Evolutionary conservation across 108 stramenopile species (phyloP).

Genomic region (Nannochloropsis gaditana): DNA sequence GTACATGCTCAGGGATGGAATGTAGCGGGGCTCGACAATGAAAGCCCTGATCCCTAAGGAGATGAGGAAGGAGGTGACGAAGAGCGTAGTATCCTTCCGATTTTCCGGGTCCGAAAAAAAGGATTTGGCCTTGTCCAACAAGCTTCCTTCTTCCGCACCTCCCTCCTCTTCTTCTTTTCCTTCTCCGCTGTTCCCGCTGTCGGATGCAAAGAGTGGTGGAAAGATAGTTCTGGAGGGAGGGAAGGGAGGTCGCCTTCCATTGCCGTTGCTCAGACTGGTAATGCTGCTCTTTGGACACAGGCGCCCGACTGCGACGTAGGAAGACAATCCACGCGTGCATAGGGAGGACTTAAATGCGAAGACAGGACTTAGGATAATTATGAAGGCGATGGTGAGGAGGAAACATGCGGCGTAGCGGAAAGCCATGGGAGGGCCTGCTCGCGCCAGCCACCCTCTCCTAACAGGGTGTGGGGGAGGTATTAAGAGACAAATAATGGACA

Average conservation of each 20-base stretch:
- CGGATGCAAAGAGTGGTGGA: neutral
- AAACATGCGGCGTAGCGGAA: too few relatives aligned
- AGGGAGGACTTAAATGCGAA: too few relatives aligned
- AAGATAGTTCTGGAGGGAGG: neutral
- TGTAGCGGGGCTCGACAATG: constrained; percentile 85
- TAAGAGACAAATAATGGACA: too few relatives aligned
- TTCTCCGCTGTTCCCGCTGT: constrained; percentile 21
- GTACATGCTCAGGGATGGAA: constrained; percentile 87
- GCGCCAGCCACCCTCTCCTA: too few relatives aligned
- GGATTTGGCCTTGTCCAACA: neutral
- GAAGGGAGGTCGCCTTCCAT: neutral
- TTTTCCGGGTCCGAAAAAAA: constrained; percentile 24
- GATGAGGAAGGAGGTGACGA: constrained; percentile 32
- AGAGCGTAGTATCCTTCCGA: constrained; percentile 37
- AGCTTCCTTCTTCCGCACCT: neutral
- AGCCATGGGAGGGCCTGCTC: too few relatives aligned
- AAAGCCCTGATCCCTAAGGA: constrained; percentile 44
- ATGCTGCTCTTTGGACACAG: neutral
- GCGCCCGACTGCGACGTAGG: too few relatives aligned
- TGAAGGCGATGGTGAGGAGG: too few relatives aligned
- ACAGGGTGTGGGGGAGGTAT: too few relatives aligned
- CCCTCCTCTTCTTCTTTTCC: neutral
- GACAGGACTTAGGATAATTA: too few relatives aligned
- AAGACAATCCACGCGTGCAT: too few relatives aligned
- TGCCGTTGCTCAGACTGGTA: neutral